Base-by-base conservation (phyloP, 108 stramenopile genomes). In the Seminavis robusta region DNA sequence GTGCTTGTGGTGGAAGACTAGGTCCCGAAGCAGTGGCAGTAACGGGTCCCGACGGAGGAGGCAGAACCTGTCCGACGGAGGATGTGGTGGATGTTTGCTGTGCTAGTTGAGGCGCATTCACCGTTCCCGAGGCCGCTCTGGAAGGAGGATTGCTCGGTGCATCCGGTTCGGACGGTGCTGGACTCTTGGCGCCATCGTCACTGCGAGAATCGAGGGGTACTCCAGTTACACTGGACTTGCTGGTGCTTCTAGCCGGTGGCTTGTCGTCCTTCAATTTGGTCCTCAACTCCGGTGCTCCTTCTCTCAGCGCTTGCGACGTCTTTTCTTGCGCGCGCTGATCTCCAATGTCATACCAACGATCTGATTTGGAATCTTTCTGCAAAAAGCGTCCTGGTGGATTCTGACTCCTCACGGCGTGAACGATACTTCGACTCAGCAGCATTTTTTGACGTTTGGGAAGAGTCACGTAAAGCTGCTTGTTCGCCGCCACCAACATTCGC, bases 351-450 rank as follows among this genome's bases (percentile, higher is more conserved):
- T 43, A 67, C 80, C 77, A 83, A 5, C 50, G 29, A 26, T 65
- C 59, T 6, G 73, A 62, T 41, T 77, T 63, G 11, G 61, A 19
- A 29, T 80, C 76, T 43, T 82, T 84, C 52, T 82, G 81, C 37
- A 92, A 63, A 48, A 92, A 92, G 30, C 87, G 54, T 10, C 91
- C 91, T 6, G 91, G 91, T 23, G 91, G 91, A 57, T 83, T 77
- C 59, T 86, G 75, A 49, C 69, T 64, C 15, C 77, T 70, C 7
- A 87, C 63, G n/a, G 74, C 78, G 33, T 87, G 77, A 9, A 87
- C 86, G 28, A 87, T 83, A 27, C 73, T 75, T 50, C 64, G 50
- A 11, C 75, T 73, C n/a, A 87, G 60, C 24, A 87, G 61, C 69
- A 71, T 70, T 48, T 87, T 87, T 56, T 87, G 86, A 29, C 71